A percentile compares a stretch with the other conserved stretches of the same genome.
These are phyloP conservation scores for Anastatica hierochuntica DNA, from an alignment of 345 rosid species.

Conservation along the genomic window DNA sequence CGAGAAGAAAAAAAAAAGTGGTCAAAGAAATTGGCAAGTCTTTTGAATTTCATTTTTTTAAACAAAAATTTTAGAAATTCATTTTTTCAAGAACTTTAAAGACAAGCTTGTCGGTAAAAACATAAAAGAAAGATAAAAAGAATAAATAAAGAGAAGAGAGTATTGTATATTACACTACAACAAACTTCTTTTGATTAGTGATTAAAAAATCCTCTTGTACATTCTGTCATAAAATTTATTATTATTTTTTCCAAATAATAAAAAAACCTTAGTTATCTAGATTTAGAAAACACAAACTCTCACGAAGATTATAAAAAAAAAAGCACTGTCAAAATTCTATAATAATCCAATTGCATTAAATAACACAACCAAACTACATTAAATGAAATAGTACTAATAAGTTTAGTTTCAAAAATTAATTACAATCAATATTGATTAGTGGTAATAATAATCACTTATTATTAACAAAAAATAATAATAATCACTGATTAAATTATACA, in stretches of 20 bases:
- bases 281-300: conserved; percentile 12
- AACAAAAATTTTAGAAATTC: not conserved
- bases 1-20: conserved; percentile 6
- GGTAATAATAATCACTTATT: no score
- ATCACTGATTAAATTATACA: no score
- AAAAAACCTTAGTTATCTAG: not conserved
- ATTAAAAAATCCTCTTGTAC: conserved; percentile 11
- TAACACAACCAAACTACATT: not conserved
- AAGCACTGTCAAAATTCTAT: conserved; percentile 4
- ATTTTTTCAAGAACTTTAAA: conserved; percentile 5
- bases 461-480: no score
- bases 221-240: not conserved
- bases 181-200: conserved; percentile 1
- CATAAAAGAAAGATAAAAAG: not conserved
- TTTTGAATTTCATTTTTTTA: not conserved
- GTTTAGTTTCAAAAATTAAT: no score
- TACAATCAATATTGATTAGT: not conserved
- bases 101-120: no score
- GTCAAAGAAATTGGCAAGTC: conserved; percentile 22
- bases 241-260: no score
- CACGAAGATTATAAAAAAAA: not conserved
- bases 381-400: not conserved
- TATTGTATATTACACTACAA: not conserved
- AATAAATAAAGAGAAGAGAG: no score
- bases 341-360: not conserved